A percentile compares a stretch with the other conserved stretches of the same genome.
Evolutionary conservation across 345 rosid species (phyloP).

Genomic region (Trapa incisa): DNA sequence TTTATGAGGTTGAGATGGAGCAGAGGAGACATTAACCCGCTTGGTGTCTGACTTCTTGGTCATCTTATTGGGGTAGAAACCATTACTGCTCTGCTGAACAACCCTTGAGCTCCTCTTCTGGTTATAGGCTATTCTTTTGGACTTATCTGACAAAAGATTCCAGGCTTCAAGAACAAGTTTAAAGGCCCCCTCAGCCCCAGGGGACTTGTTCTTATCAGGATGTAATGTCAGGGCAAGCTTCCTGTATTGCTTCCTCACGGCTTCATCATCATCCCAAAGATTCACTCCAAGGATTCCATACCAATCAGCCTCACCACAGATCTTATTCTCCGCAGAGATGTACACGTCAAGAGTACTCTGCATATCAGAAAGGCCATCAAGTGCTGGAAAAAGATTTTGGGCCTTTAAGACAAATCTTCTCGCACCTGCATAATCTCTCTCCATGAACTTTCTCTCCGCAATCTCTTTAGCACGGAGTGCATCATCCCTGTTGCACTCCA

Average conservation of each 20-base stretch:
- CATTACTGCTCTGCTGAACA: constrained; percentile 31
- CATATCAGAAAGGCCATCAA: constrained; percentile 59
- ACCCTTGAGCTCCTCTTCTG: constrained; percentile 31
- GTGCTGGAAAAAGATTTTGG: constrained; percentile 54
- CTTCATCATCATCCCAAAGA: constrained; percentile 52
- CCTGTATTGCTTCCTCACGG: constrained; percentile 50
- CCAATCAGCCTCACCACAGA: constrained; percentile 68
- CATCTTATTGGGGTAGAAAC: constrained; percentile 24
- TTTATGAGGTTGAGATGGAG: constrained; percentile 15
- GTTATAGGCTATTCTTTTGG: constrained; percentile 54
- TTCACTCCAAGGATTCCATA: constrained; percentile 54
- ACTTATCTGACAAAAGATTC: constrained; percentile 60
- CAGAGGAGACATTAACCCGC: constrained; percentile 8
- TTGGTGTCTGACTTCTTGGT: constrained; percentile 8
- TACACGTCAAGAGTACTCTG: constrained; percentile 49
- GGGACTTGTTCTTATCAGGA: constrained; percentile 80
- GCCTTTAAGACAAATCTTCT: constrained; percentile 69
- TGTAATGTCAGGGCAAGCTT: constrained; percentile 64
- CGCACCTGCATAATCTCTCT: constrained; percentile 61
- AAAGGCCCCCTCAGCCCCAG: constrained; percentile 88
- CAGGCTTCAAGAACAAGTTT: constrained; percentile 63
- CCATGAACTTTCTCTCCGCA: constrained; percentile 66
- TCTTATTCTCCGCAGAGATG: constrained; percentile 48
- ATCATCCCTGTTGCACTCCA: constrained; percentile 95
- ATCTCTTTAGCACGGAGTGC: constrained; percentile 74